Evolutionary conservation across 768 basidiomycete species (phyloP), one percentile per base, ranked within the genome.

Genomic region (Brasilioporus rufonigricans): DNA sequence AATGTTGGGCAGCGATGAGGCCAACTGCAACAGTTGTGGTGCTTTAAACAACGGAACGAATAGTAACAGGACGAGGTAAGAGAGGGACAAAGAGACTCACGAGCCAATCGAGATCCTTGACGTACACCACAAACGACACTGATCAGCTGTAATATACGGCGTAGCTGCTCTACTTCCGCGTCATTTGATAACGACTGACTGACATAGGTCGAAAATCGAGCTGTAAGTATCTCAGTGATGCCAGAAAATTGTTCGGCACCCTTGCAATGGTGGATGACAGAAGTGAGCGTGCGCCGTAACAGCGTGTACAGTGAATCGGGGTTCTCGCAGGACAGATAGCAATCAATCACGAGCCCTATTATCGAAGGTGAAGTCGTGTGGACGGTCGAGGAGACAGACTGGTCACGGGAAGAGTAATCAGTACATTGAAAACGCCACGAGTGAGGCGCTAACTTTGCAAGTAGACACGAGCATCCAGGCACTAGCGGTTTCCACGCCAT

Each of bases 331-430:
- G 69, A 63, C 19, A 89, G 72, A 61, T 90, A 78, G 56, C 76
- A 79, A 12, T 75, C 71, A 16, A 95, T 53, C 4, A 94, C 70
- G 0, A 81, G 77, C 2, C 69, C 59, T 13, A 93, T 72, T 38
- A 94, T 76, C 4, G 85, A 82, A 7, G 82, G 61, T 0, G 90
- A 81, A 48, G 83, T 79, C 1, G 91, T 90, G 66, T 96, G 93
- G 27, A 97, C 72, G 0, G 86, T 87, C 71, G 87, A 86, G 10
- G 88, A 86, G 45, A 91, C 85, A n/a, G 87, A 89, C 91, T 91
- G 48, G 5, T 27, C 7, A 29, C 12, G 29, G 13, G 12, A 32
- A 14, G 6, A 9, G 26, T 2, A 36, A 53, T 59, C 33, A 60
- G 44, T 4, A 44, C 8, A 16, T 1, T n/a, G 29, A 13, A 43